Conservation (phyloP, 331 rosid species). For the Rosa hybrid region DNA sequence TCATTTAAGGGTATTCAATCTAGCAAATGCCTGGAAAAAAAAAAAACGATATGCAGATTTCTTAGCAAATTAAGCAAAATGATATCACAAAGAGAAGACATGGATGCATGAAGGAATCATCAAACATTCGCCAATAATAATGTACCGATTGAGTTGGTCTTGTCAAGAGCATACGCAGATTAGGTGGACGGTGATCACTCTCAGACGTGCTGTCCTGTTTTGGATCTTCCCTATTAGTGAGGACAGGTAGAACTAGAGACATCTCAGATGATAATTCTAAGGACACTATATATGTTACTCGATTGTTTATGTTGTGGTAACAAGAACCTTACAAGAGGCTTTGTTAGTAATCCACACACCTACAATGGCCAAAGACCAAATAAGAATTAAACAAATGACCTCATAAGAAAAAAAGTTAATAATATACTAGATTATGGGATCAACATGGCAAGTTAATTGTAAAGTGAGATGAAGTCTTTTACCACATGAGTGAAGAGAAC, state of each 20-base stretch:
- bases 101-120: constrained; percentile 58
- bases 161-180: constrained; percentile 30
- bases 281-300: not conserved
- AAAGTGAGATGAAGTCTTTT: constrained; percentile 6
- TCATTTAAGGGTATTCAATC: too few relatives aligned
- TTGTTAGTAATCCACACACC: constrained; percentile 68
- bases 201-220: constrained; percentile 25
- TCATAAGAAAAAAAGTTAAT: not conserved
- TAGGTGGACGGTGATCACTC: constrained; percentile 26
- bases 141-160: constrained; percentile 39
- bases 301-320: constrained; percentile 29
- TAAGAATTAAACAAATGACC: not conserved
- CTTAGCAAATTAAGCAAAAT: too few relatives aligned
- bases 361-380: constrained; percentile 24
- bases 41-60: too few relatives aligned
- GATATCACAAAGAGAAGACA: too few relatives aligned
- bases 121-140: constrained; percentile 54
- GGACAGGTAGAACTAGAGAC: constrained; percentile 34
- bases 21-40: too few relatives aligned
- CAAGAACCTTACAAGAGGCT: constrained; percentile 53
- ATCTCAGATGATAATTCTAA: constrained; percentile 20
- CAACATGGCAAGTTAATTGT: not conserved
- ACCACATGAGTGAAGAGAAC: constrained; percentile 74
- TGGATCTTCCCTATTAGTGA: constrained; percentile 15
- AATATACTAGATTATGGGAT: not conserved